phyloP scores from a whole-genome alignment of 805 yeast genomes.

The Cyberlindnera americana region DNA sequence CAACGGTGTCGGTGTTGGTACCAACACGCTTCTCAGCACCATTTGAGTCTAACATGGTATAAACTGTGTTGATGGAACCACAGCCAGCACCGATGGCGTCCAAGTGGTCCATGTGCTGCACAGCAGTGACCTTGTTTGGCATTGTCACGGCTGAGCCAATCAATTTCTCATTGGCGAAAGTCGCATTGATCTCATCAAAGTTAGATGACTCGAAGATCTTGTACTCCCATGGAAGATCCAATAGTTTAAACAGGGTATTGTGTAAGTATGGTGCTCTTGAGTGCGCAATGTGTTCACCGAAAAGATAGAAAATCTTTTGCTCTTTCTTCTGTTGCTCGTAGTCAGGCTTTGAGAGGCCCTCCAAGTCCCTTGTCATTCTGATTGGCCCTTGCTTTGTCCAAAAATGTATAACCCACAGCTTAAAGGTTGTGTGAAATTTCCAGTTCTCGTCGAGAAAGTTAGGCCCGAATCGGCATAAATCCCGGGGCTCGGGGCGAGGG shows the following conservation, averaged over 20 bases:
- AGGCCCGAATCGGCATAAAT: neutral
- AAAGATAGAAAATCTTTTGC: constrained; percentile 20
- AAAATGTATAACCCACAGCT: no score
- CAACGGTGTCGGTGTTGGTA: constrained; percentile 28
- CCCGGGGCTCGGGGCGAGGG: no score
- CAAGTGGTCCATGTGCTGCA: constrained; percentile 19
- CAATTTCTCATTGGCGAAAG: constrained; percentile 13
- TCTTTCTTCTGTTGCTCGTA: constrained; percentile 4
- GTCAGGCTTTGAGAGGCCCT: constrained; percentile 3
- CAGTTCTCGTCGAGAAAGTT: no score
- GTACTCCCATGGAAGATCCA: constrained; percentile 23
- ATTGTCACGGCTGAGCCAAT: constrained; percentile 26
- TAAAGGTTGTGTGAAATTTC: no score
- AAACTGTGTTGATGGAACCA: constrained; percentile 28
- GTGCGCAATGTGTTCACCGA: constrained; percentile 24
- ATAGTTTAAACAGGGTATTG: constrained; percentile 20
- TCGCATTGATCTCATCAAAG: constrained; percentile 14
- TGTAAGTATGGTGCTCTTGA: constrained; percentile 26
- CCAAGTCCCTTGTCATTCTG: constrained; percentile 6
- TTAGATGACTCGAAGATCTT: constrained; percentile 23
- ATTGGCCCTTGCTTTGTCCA: no score
- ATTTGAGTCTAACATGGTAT: constrained; percentile 13
- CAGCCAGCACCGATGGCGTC: constrained; percentile 26
- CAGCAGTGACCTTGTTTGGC: constrained; percentile 27
- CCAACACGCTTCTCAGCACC: constrained; percentile 15